Evolutionary conservation across 2,329 filamentous ascomycete species (phyloP).

Genomic region (Simplicillium aogashimaense): DNA sequence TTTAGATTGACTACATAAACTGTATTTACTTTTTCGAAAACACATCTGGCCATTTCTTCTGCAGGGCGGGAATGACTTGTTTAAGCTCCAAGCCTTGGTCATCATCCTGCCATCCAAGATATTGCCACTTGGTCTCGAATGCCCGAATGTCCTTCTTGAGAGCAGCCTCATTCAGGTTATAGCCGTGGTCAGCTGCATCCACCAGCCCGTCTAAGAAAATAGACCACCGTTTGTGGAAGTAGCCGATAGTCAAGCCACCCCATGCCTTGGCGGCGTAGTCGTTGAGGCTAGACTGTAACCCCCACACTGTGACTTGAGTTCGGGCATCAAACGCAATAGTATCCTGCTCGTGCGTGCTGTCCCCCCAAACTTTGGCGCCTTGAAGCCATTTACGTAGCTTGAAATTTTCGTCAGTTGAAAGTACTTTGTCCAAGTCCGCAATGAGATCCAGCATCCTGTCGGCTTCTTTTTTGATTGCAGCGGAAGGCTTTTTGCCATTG

Average conservation of each 20-base stretch:
- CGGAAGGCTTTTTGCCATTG: slow-evolving; percentile 9
- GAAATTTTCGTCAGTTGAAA: slow-evolving; percentile 4
- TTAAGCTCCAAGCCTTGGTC: neutral
- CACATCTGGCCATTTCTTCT: neutral
- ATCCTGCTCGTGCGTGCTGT: slow-evolving; percentile 12
- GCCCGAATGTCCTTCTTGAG: neutral
- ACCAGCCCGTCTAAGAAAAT: slow-evolving; percentile 28
- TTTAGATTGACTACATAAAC: no score
- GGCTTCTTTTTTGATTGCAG: slow-evolving; percentile 1
- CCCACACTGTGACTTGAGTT: slow-evolving; percentile 39
- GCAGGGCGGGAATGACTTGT: neutral
- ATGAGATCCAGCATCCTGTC: slow-evolving; percentile 2
- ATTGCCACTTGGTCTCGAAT: slow-evolving; percentile 2
- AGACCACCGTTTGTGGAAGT: slow-evolving; percentile 33
- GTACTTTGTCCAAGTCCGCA: slow-evolving; percentile 3
- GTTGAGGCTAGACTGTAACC: slow-evolving; percentile 23
- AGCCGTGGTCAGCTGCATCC: slow-evolving; percentile 1
- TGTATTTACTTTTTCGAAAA: neutral
- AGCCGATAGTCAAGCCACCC: slow-evolving; percentile 30
- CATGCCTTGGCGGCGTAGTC: slow-evolving; percentile 37
- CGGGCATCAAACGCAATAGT: slow-evolving; percentile 32
- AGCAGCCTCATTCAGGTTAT: slow-evolving; percentile 1
- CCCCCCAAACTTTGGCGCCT: slow-evolving; percentile 2
- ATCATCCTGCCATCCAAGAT: neutral
- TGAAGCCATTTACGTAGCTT: slow-evolving; percentile 1